These are phyloP conservation scores for Talaromyces sp. DNA, from an alignment of 2,329 filamentous ascomycete genomes.

Conservation along the genomic window DNA sequence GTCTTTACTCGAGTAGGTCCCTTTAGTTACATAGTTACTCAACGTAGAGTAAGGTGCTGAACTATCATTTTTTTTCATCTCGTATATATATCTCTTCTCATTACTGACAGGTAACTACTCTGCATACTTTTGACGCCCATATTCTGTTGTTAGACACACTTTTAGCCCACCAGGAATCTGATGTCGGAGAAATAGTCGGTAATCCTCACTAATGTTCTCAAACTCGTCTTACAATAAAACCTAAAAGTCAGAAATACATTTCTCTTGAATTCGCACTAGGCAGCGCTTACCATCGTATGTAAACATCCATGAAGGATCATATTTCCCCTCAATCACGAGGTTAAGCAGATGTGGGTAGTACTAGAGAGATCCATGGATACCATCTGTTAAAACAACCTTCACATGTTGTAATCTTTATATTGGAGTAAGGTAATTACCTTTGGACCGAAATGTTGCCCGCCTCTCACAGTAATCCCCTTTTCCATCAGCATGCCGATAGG, in stretches of 20 bases:
- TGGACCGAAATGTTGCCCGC: conserved; percentile 24
- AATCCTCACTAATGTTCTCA: conserved; percentile 26
- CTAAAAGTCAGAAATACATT: background rate
- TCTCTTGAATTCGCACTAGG: too few relatives aligned
- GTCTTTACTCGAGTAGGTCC: too few relatives aligned
- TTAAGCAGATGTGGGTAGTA: conserved; percentile 29
- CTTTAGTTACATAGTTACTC: background rate
- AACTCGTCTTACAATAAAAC: conserved; percentile 22
- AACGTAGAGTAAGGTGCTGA: too few relatives aligned
- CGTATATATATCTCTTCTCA: background rate
- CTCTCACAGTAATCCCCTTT: conserved; percentile 29
- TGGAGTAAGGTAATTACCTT: conserved; percentile 16
- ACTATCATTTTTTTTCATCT: too few relatives aligned
- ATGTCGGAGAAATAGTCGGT: conserved; percentile 22
- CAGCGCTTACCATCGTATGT: conserved; percentile 20
- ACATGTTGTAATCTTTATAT: background rate
- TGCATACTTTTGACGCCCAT: conserved; percentile 19
- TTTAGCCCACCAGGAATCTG: conserved; percentile 28
- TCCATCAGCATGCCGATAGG: conserved; percentile 31
- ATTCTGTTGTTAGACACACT: conserved; percentile 25
- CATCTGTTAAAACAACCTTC: background rate
- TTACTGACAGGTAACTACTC: background rate
- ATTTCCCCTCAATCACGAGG: conserved; percentile 23
- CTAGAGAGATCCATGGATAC: conserved; percentile 16
- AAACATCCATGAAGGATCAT: conserved; percentile 30